Evolutionary conservation across 23 red algal species (phyloP), one percentile per base, ranked within the genome.

Genomic region (Gracilaria gracilis): DNA sequence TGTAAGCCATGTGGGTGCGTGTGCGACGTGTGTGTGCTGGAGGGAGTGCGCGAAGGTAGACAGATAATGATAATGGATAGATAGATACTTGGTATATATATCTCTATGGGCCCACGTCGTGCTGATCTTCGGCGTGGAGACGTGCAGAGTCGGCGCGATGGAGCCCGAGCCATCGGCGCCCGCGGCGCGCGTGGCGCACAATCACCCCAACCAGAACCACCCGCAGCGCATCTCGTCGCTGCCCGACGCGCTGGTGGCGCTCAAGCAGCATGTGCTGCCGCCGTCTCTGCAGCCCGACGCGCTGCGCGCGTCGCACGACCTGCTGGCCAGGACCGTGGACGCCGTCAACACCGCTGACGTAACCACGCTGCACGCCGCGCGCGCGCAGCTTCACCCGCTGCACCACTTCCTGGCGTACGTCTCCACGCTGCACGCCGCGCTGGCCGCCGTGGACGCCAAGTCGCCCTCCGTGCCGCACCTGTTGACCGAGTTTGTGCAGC

Each of bases 331-430:
- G 29, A 90, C 87, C 37, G 4, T 32, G 15, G 87, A 57, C 23
- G 57, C 76, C 51, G 71, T 90, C 35, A 78, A 90, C 58, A 78
- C 53, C 23, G 87, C 87, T 36, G 87, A 90, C 64, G 57, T 81
- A 9, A 81, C 42, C 87, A 80, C 48, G 14, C 87, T 90, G 32
- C 87, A 90, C 36, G 87, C 87, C 23, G 73, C 72, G 54, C 87
- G 76, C 25, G 32, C 67, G 57, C 73, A 80, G n/a, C 62, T 90
- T 36, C 73, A 81, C 44, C 87, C 71, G 29, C 34, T 20, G 20
- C 44, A 70, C 12, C 28, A 90, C 37, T 50, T 66, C 17, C 57
- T 90, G 35, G 87, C 87, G 12, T 90, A 80, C 57, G 77, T 90
- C 23, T 80, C 87, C 42, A 67, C 75, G 28, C 71, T 90, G 25